Conservation (phyloP, 257 asterid genomes). For the Nyctanthes arbortristis region DNA sequence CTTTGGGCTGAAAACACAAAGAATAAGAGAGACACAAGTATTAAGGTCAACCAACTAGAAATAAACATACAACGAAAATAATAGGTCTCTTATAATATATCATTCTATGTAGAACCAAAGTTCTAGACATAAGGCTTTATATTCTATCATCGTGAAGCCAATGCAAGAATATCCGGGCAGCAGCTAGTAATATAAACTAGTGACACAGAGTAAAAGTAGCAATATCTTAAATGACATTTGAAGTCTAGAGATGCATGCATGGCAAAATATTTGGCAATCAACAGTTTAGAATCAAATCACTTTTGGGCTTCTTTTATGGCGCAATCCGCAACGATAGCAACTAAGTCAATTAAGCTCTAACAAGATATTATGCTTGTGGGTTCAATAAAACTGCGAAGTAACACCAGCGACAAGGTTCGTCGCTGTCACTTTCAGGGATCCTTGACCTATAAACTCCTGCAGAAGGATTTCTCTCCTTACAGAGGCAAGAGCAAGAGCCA, state of each 20-base stretch:
- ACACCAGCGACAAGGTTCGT: background rate
- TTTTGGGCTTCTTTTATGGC: background rate
- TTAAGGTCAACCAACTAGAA: slow-evolving; percentile 13
- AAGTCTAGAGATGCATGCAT: background rate
- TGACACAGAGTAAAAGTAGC: background rate
- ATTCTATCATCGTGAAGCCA: background rate
- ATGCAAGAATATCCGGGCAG: background rate
- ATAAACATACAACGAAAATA: background rate
- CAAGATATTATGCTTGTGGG: background rate
- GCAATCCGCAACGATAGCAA: background rate
- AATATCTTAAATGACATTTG: background rate
- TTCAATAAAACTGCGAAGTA: background rate
- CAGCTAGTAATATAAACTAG: background rate
- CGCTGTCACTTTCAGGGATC: background rate
- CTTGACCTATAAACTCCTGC: background rate
- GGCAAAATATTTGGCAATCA: background rate
- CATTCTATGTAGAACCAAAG: background rate
- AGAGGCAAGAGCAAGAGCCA: background rate
- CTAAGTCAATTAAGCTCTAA: background rate
- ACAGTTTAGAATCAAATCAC: background rate
- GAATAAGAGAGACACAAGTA: slow-evolving; percentile 17
- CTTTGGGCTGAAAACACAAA: slow-evolving; percentile 44
- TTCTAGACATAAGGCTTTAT: background rate
- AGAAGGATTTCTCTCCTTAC: background rate
- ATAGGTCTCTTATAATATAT: slow-evolving; percentile 6